These are phyloP conservation scores for Jatropha curcas DNA, from an alignment of 345 rosid genomes.

Conservation along the genomic window DNA sequence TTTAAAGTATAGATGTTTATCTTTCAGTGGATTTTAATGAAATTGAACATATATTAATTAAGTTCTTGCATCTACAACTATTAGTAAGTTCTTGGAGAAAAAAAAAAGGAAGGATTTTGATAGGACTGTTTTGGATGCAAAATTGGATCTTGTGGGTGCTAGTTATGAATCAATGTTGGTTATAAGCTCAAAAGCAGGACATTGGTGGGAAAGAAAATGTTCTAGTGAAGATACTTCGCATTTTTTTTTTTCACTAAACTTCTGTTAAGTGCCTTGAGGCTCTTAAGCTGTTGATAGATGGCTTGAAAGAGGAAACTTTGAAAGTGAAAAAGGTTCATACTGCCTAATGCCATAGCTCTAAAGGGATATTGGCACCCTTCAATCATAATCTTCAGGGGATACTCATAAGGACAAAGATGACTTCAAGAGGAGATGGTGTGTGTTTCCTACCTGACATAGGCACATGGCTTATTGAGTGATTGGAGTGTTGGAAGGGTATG, in stretches of 20 bases:
- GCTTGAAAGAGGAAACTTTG: not conserved
- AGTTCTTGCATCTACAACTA: not conserved
- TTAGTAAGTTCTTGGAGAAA: not conserved
- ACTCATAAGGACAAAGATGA: constrained; percentile 24
- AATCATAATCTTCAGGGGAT: constrained; percentile 15
- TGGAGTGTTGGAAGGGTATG: constrained; percentile 18
- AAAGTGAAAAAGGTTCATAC: not conserved
- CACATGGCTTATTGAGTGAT: constrained; percentile 39
- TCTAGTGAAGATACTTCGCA: not conserved
- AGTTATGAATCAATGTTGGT: not conserved
- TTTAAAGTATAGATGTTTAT: not conserved
- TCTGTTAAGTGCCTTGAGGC: constrained; percentile 17
- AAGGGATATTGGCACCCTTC: constrained; percentile 5
- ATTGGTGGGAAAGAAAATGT: not conserved
- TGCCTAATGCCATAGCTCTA: not conserved
- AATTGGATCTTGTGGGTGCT: not conserved
- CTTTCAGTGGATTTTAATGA: not conserved
- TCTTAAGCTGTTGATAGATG: not conserved
- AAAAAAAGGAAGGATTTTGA: not conserved
- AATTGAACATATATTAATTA: constrained; percentile 9
- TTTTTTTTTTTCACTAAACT: not conserved
- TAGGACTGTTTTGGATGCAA: not conserved
- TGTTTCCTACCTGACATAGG: constrained; percentile 30
- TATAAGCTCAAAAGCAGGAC: not conserved
- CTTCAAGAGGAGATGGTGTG: constrained; percentile 17